These are phyloP conservation scores for Pythium diclinum DNA, from an alignment of 352 stramenopile genomes.

Conservation along the genomic window DNA sequence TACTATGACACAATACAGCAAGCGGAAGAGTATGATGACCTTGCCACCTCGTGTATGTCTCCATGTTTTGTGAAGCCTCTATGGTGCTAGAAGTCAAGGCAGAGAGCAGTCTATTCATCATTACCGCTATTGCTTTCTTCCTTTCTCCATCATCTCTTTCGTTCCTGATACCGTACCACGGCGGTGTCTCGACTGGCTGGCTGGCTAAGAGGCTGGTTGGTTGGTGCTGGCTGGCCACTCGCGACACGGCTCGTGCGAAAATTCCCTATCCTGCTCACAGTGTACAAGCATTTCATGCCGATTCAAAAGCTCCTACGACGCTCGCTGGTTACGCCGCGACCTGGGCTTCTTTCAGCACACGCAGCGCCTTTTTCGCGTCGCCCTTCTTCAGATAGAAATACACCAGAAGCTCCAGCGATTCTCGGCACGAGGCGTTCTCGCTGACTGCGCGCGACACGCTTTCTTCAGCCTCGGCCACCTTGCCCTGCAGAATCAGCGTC, in stretches of 20 bases:
- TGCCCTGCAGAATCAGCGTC: constrained; percentile 68
- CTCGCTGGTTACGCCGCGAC: constrained; percentile 30
- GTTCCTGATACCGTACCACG: constrained; percentile 7
- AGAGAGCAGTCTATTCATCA: constrained; percentile 30
- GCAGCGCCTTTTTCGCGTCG: constrained; percentile 85
- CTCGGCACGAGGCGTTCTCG: constrained; percentile 75
- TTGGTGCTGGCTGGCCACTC: neutral
- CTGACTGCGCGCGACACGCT: constrained; percentile 81
- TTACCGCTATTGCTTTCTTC: constrained; percentile 17
- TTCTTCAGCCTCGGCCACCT: constrained; percentile 72
- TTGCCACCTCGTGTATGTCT: neutral
- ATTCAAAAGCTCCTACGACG: constrained; percentile 7
- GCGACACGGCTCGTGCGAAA: constrained; percentile 5
- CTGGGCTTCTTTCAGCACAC: constrained; percentile 84
- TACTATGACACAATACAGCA: constrained; percentile 23
- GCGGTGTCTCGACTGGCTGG: neutral
- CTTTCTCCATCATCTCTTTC: constrained; percentile 8
- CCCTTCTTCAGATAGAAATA: constrained; percentile 89
- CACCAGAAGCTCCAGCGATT: constrained; percentile 83
- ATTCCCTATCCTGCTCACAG: constrained; percentile 29
- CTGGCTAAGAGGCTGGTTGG: neutral
- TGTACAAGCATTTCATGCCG: constrained; percentile 22
- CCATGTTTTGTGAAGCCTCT: neutral
- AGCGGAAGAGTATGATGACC: constrained; percentile 17
- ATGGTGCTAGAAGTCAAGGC: constrained; percentile 1